Conservation (phyloP, 345 rosid species). For the rapeseed (Brassica napus) region Da-Ae NC_063436.1:3760501-3761000, state of each 20-base stretch:
- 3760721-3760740: slow-evolving; percentile 69
- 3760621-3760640: slow-evolving; percentile 73
- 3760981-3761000: slow-evolving; percentile 83
- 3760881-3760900: slow-evolving; percentile 78
- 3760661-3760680: slow-evolving; percentile 66
- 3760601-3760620: slow-evolving; percentile 69
- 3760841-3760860: slow-evolving; percentile 68
- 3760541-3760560: slow-evolving; percentile 68
- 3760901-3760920: slow-evolving; percentile 93
- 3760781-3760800: slow-evolving; percentile 77
- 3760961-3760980: slow-evolving; percentile 71
- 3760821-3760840: slow-evolving; percentile 71
- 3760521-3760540: slow-evolving; percentile 51
- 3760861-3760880: slow-evolving; percentile 58
- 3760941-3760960: slow-evolving; percentile 69
- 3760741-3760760: slow-evolving; percentile 78
- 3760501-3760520: slow-evolving; percentile 77
- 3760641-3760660: slow-evolving; percentile 76
- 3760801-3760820: slow-evolving; percentile 62
- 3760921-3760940: slow-evolving; percentile 75
- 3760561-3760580: slow-evolving; percentile 57
- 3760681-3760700: slow-evolving; percentile 83
- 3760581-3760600: slow-evolving; percentile 58
- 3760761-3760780: slow-evolving; percentile 62
- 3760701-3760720: slow-evolving; percentile 77